phyloP scores from a whole-genome alignment of 176 grass and related monocot genomes.

The Cocos nucifera region DNA sequence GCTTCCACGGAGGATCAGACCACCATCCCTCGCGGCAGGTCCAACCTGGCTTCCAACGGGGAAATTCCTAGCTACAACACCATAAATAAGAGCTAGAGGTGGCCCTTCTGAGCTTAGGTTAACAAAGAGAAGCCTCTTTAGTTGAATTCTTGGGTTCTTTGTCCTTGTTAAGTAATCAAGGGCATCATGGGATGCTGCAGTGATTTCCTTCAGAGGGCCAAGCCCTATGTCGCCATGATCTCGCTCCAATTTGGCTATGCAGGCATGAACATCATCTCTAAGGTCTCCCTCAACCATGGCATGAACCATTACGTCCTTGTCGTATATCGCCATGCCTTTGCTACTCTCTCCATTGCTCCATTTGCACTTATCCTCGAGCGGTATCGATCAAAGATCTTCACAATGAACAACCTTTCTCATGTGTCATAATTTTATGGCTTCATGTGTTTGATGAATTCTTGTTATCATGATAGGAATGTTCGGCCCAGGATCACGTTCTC shows the following conservation, averaged over 20 bases:
- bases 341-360: conserved; percentile 80
- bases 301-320: conserved; percentile 97
- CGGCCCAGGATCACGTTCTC: conserved; percentile 81
- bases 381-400: conserved; percentile 18
- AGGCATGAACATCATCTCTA: conserved; percentile 94
- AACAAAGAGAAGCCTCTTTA: no score
- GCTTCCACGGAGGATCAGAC: no score
- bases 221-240: conserved; percentile 89
- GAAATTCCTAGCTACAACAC: no score
- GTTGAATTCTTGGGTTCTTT: not conserved
- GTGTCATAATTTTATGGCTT: no score
- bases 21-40: no score
- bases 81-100: no score
- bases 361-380: conserved; percentile 80
- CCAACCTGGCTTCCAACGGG: no score
- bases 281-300: conserved; percentile 83
- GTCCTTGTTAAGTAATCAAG: conserved; percentile 18
- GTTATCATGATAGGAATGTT: conserved; percentile 46
- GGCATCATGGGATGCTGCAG: conserved; percentile 50
- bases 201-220: conserved; percentile 50
- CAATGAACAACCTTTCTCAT: no score
- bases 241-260: conserved; percentile 90
- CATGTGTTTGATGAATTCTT: no score
- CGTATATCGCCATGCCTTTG: conserved; percentile 93
- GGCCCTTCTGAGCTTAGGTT: no score